Evolutionary conservation across 345 rosid species (phyloP), one percentile per base, ranked within the genome.

Genomic region (Erodium maritimum): DNA sequence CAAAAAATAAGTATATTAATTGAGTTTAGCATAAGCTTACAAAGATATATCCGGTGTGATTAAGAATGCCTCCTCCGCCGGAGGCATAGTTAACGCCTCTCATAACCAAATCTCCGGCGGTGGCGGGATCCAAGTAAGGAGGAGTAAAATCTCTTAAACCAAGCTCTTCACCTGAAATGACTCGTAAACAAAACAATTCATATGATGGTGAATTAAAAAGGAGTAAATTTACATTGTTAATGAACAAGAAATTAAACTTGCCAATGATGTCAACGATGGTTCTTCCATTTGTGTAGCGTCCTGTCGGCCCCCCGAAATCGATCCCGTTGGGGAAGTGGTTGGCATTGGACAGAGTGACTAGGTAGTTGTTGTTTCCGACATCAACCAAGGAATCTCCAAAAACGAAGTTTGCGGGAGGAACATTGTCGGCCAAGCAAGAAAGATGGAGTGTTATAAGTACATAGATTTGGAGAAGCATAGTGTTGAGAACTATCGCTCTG

Each of bases 81-180:
- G 97, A 90, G 23, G 94, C 97, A 56, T 83, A 90, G 50, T 90
- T 90, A 20, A 90, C 91, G 18, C 95, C 95, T 21, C 59, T 67
- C 56, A 83, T 61, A 62, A 83, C n/a, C 33, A 64, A 68, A 6
- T 77, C 20, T 13, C 94, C 85, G 0, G 10, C 65, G 0, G 95
- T 81, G 8, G 82, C 74, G 4, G 94, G 97, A 69, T 87, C 87
- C 69, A 90, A 69, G 70, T 75, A 87, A 20, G 97, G 97, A 23
- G 88, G 83, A 14, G 86, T 73, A 4, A 74, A 79, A 54, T 63
- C 61, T 61, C 11, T 17, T 18, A 52, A 61, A 42, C 72, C 89
- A 70, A 64, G 61, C 61, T 68, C 82, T 71, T 80, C 75, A 62
- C 74, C 91, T 82, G 77, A 0, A 0, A 57, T 17, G 5, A 25